A percentile compares a stretch with the other conserved stretches of the same genome.
phyloP scores from a whole-genome alignment of 2,329 filamentous ascomycete species.

The Coniella vitis region DNA sequence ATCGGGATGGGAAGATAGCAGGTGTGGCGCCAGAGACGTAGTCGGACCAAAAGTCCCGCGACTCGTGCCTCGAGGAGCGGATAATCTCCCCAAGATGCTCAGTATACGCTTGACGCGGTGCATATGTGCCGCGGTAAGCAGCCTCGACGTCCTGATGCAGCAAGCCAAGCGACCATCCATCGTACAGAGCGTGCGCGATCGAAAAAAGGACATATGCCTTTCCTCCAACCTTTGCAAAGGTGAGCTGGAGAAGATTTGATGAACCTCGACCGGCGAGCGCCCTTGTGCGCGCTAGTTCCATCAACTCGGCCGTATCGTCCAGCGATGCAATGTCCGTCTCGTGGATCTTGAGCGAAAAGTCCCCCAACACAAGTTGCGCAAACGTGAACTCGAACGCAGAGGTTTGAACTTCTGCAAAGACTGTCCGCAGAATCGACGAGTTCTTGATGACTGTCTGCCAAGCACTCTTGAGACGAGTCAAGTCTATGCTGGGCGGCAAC shows the following conservation, averaged over 20 bases:
- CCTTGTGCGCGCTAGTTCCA: constrained; percentile 27
- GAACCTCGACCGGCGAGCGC: constrained; percentile 32
- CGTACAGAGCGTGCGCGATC: constrained; percentile 81
- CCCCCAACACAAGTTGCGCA: constrained; percentile 40
- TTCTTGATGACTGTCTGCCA: constrained; percentile 52
- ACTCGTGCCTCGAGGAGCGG: constrained; percentile 33
- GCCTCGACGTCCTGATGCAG: constrained; percentile 63
- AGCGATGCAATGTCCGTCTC: constrained; percentile 21
- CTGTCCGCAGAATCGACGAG: constrained; percentile 69
- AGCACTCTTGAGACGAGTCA: constrained; percentile 49
- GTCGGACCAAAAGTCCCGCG: constrained; percentile 62
- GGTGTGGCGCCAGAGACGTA: constrained; percentile 49
- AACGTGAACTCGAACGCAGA: constrained; percentile 44
- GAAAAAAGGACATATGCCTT: constrained; percentile 53
- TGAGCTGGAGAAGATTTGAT: constrained; percentile 42
- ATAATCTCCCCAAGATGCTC: constrained; percentile 49
- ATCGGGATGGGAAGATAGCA: constrained; percentile 20
- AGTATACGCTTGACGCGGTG: constrained; percentile 40
- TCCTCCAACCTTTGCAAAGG: constrained; percentile 28
- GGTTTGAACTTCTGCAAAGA: constrained; percentile 61
- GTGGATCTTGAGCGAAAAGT: constrained; percentile 17
- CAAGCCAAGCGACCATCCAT: constrained; percentile 74
- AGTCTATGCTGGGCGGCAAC: constrained; percentile 47
- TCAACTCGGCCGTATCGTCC: constrained; percentile 30
- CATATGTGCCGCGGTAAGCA: constrained; percentile 49